Percentiles rank a stretch among this genome's conserved stretches.
phyloP scores from a whole-genome alignment of 805 yeast species.

The Yamadazyma sp. region DNA sequence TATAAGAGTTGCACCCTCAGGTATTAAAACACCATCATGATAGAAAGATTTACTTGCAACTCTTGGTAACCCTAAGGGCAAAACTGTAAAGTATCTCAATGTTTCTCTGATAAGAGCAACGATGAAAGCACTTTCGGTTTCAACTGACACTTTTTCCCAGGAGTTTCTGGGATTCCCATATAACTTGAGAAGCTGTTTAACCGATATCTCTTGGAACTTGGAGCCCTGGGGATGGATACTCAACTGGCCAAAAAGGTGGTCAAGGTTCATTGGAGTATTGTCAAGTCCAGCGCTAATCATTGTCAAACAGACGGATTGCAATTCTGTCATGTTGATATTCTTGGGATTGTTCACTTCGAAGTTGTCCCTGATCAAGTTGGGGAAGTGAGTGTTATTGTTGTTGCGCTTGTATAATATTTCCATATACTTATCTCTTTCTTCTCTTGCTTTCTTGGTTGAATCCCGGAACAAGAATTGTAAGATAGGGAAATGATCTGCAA shows the following conservation, averaged over 20 bases:
- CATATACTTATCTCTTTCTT: constrained; percentile 52
- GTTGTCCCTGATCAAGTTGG: constrained; percentile 2
- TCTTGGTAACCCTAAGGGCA: constrained; percentile 69
- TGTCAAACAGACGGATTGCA: constrained; percentile 63
- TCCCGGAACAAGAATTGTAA: constrained; percentile 26
- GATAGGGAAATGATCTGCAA: constrained; percentile 54
- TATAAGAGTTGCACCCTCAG: constrained; percentile 53
- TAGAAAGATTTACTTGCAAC: constrained; percentile 51
- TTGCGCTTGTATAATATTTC: constrained; percentile 22
- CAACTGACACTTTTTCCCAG: constrained; percentile 29
- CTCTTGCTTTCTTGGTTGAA: constrained; percentile 25
- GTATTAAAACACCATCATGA: constrained; percentile 45
- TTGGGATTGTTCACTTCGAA: constrained; percentile 8
- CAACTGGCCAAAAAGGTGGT: constrained; percentile 60
- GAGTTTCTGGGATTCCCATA: constrained; percentile 5
- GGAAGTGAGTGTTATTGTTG: not conserved
- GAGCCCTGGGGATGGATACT: constrained; percentile 29
- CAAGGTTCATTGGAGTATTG: constrained; percentile 63
- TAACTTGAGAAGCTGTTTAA: constrained; percentile 38
- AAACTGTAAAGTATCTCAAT: constrained; percentile 59
- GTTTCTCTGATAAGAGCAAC: constrained; percentile 64
- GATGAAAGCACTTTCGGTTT: constrained; percentile 46
- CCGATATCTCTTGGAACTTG: constrained; percentile 45
- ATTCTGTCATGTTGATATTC: constrained; percentile 31
- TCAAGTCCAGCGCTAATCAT: constrained; percentile 82